These are phyloP conservation scores for Mortierella sp. DNA, from an alignment of 371 early-diverging fungal species.

Conservation along the genomic window DNA sequence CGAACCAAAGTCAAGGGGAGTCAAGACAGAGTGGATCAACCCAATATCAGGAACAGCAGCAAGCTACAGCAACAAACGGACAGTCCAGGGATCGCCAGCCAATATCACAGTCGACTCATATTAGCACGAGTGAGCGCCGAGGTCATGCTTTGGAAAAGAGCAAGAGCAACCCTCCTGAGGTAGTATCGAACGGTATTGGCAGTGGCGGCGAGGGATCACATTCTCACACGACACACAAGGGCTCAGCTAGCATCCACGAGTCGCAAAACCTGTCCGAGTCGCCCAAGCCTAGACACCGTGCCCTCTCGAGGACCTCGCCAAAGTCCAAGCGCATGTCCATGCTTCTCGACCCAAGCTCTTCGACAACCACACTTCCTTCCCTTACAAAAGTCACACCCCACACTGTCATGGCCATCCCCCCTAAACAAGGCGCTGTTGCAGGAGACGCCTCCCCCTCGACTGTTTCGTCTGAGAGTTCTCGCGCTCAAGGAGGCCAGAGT, in stretches of 20 bases:
- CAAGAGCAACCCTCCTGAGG: slow-evolving; percentile 34
- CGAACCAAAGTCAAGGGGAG: background rate
- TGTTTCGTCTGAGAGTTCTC: slow-evolving; percentile 14
- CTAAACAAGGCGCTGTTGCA: slow-evolving; percentile 23
- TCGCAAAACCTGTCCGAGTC: slow-evolving; percentile 35
- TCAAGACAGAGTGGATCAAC: background rate
- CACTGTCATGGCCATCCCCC: slow-evolving; percentile 48
- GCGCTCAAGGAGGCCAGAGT: slow-evolving; percentile 8
- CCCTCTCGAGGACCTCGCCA: slow-evolving; percentile 25
- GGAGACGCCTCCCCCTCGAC: slow-evolving; percentile 21
- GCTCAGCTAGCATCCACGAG: slow-evolving; percentile 40
- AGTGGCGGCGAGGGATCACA: slow-evolving; percentile 6
- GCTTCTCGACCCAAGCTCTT: slow-evolving; percentile 46
- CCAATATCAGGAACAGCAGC: background rate
- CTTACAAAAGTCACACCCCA: slow-evolving; percentile 45
- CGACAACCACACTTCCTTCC: slow-evolving; percentile 35
- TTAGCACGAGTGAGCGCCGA: slow-evolving; percentile 7
- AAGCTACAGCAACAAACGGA: background rate
- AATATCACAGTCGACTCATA: background rate
- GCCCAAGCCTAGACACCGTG: slow-evolving; percentile 22
- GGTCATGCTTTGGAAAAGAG: slow-evolving; percentile 46
- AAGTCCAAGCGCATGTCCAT: slow-evolving; percentile 48
- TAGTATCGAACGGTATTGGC: slow-evolving; percentile 7
- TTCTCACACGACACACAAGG: slow-evolving; percentile 20
- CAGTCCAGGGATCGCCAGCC: slow-evolving; percentile 2